These are phyloP conservation scores for Nidula microcarpa DNA, from an alignment of 768 basidiomycete genomes.

Conservation along the genomic window DNA sequence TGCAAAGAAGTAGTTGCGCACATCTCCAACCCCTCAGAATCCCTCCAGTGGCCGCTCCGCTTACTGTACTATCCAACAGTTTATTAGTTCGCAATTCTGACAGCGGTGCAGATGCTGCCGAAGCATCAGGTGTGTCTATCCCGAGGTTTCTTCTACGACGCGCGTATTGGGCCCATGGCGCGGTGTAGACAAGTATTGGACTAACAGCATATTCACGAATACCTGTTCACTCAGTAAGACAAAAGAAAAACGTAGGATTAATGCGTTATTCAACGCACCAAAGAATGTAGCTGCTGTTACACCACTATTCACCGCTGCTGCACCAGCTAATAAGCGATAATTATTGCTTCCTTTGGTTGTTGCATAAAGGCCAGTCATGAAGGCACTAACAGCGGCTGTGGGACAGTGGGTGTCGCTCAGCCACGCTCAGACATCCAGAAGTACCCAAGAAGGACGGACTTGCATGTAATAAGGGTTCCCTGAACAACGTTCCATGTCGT, in stretches of 20 bases:
- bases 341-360: slow-evolving; percentile 46
- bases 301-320: slow-evolving; percentile 69
- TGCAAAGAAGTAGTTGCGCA: slow-evolving; percentile 27
- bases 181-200: slow-evolving; percentile 48
- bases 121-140: slow-evolving; percentile 8
- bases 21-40: slow-evolving; percentile 52
- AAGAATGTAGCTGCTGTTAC: slow-evolving; percentile 77
- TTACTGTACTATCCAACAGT: slow-evolving; percentile 68
- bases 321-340: slow-evolving; percentile 43
- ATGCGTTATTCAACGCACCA: slow-evolving; percentile 42
- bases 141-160: slow-evolving; percentile 30
- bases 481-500: slow-evolving; percentile 42
- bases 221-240: slow-evolving; percentile 33
- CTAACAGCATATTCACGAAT: slow-evolving; percentile 74
- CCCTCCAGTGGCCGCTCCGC: slow-evolving; percentile 69
- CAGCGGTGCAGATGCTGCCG: slow-evolving; percentile 29
- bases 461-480: slow-evolving; percentile 70
- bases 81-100: slow-evolving; percentile 54
- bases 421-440: slow-evolving; percentile 17
- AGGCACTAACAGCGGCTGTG: slow-evolving; percentile 57
- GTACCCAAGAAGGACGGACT: slow-evolving; percentile 55
- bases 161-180: slow-evolving; percentile 47
- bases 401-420: slow-evolving; percentile 8
- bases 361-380: slow-evolving; percentile 38
- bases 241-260: neutral